Evolutionary conservation across 345 rosid species (phyloP).

Genomic region (Camelina neglecta): DNA sequence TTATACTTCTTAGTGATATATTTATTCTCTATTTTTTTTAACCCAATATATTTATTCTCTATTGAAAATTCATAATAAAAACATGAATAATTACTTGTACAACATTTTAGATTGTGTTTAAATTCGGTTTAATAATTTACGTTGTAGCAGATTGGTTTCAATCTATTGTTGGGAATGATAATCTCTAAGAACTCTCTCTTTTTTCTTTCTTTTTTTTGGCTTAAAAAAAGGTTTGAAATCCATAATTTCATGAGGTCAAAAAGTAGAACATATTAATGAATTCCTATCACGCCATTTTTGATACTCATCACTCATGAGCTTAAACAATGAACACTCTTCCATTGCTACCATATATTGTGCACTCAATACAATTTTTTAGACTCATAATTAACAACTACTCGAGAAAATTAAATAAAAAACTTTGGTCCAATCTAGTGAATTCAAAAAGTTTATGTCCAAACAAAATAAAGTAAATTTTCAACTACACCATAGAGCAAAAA

Average conservation of each 20-base stretch:
- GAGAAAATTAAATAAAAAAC: neutral
- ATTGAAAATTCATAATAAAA: no score
- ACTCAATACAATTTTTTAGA: slow-evolving; percentile 14
- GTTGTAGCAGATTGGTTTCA: no score
- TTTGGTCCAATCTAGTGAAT: neutral
- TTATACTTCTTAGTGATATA: no score
- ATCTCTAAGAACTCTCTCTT: no score
- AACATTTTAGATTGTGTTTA: no score
- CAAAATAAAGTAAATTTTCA: neutral
- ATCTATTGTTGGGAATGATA: no score
- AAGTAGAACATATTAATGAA: slow-evolving; percentile 15
- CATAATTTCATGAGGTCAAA: slow-evolving; percentile 2
- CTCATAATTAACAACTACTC: neutral
- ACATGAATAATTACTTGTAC: no score
- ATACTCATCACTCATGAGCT: slow-evolving; percentile 1
- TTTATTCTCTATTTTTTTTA: no score
- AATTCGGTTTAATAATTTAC: no score
- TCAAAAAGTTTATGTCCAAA: neutral
- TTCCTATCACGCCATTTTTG: neutral
- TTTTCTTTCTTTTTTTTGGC: no score
- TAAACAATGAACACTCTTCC: neutral
- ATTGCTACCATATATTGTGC: neutral
- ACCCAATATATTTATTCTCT: no score
- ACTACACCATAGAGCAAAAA: neutral
- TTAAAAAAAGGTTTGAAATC: neutral